Evolutionary conservation across 805 yeast species (phyloP), one percentile per base, ranked within the genome.

Genomic region (Maudiozyma saulgeensis): DNA sequence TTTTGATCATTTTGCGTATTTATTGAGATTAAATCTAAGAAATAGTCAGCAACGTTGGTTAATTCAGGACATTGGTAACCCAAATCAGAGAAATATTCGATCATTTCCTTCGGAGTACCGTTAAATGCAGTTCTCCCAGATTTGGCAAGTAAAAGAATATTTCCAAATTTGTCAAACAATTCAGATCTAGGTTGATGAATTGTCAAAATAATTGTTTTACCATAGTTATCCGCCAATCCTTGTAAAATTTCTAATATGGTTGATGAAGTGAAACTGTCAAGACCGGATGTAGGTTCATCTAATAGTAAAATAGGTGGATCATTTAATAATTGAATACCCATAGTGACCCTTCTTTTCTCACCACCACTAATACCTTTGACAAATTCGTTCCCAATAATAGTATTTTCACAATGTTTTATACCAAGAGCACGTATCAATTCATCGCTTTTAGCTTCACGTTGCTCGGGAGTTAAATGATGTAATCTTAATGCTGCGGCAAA

Each of bases 241-340:
- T 78, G 71, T 50, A 87, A 69, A 39, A 87, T 77, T 31, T 73
- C 69, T 40, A 88, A 62, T 35, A 87, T 83, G 2, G 86, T 76
- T 1, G 78, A 73, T 0, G 95, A 84, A 0, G 93, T 86, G 50
- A 85, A 79, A 12, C 90, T 79, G 60, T 88, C 96, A 25, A 88
- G 71, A 0, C 96, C 96, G 4, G 95, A 85, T 0, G 96, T 88
- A 2, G 96, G 96, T 60, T 88, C 96, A 65, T 88, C 96, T 23
- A 88, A 65, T 45, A 88, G 73, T 35, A 88, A 62, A 38, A 88
- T 73, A 49, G 80, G 80, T 0, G 95, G 91, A 49, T 80, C 80
- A 51, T 82, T 80, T 40, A 88, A 68, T 35, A 88, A 68, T 61
- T 87, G 95, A 42, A 86, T 76, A 2, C 90, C 91, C 63, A 88